A percentile compares a stretch with the other conserved stretches of the same genome.
Evolutionary conservation across 768 basidiomycete genomes (phyloP).

Genomic region (Collybiopsis confluens): DNA sequence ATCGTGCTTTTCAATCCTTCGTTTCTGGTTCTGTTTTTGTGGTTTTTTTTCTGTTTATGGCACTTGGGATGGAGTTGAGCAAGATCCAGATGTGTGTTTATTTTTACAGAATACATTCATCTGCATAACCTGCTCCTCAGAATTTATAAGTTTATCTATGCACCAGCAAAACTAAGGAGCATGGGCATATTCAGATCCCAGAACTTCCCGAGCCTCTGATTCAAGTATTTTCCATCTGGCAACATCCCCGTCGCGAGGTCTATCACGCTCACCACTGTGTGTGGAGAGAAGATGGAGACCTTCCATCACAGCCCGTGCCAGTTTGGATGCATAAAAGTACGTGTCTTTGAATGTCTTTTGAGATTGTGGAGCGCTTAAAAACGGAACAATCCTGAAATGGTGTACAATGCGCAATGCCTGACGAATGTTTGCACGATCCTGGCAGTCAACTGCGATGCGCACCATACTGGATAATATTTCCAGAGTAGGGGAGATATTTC

Average conservation of each 20-base stretch:
- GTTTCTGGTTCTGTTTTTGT: no score
- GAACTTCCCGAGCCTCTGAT: constrained; percentile 11
- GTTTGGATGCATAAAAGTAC: constrained; percentile 41
- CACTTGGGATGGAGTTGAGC: no score
- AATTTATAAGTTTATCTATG: neutral
- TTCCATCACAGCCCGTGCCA: constrained; percentile 41
- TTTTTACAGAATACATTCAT: neutral
- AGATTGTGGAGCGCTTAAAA: constrained; percentile 20
- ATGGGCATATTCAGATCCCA: constrained; percentile 6
- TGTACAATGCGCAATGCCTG: constrained; percentile 60
- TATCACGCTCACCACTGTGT: constrained; percentile 11
- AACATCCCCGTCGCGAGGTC: constrained; percentile 10
- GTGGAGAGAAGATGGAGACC: constrained; percentile 30
- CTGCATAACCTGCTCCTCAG: neutral
- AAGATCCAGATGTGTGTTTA: no score
- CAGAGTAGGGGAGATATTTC: constrained; percentile 42
- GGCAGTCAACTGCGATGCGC: constrained; percentile 52
- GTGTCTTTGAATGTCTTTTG: constrained; percentile 28
- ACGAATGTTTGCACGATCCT: constrained; percentile 45
- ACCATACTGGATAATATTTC: constrained; percentile 55
- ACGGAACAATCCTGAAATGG: constrained; percentile 36
- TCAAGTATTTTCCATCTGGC: constrained; percentile 12
- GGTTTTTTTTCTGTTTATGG: no score
- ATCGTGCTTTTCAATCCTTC: no score
- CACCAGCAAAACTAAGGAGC: no score